These are phyloP conservation scores for Tetrahymena malaccensis DNA, from an alignment of 73 alveolate species.

Conservation along the genomic window DNA sequence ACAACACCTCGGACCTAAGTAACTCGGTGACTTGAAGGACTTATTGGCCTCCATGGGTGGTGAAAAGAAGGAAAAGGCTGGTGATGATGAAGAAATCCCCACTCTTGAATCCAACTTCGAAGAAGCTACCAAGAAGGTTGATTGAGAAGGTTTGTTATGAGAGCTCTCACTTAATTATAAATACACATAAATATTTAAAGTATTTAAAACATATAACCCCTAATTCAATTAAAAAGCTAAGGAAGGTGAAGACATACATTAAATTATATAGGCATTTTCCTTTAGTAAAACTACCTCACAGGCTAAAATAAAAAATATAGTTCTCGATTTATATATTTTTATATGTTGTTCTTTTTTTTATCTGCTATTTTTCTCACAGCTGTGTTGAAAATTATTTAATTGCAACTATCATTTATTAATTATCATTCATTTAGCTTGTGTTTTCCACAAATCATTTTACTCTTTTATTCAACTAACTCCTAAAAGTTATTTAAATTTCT, in stretches of 20 bases:
- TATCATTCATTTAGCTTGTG: background rate
- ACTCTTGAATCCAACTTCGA: background rate
- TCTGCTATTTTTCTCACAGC: background rate
- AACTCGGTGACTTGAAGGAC: slow-evolving; percentile 2
- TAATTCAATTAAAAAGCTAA: background rate
- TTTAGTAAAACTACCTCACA: background rate
- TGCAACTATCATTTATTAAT: background rate
- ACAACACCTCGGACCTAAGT: background rate
- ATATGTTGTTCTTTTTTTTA: background rate
- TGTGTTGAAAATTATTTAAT: background rate
- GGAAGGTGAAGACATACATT: background rate
- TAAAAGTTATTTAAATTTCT: background rate
- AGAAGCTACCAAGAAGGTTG: background rate
- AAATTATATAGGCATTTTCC: background rate
- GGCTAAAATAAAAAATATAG: background rate
- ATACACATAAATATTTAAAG: background rate
- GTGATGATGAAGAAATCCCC: background rate
- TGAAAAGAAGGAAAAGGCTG: background rate
- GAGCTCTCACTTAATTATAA: background rate
- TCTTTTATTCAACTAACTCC: background rate
- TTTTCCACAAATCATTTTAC: background rate
- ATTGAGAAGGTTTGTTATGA: background rate
- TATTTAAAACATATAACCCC: background rate
- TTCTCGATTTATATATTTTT: background rate
- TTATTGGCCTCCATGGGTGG: background rate